Evolutionary conservation across 345 rosid species (phyloP), one percentile per base, ranked within the genome.

Genomic region (Reutealis trisperma): DNA sequence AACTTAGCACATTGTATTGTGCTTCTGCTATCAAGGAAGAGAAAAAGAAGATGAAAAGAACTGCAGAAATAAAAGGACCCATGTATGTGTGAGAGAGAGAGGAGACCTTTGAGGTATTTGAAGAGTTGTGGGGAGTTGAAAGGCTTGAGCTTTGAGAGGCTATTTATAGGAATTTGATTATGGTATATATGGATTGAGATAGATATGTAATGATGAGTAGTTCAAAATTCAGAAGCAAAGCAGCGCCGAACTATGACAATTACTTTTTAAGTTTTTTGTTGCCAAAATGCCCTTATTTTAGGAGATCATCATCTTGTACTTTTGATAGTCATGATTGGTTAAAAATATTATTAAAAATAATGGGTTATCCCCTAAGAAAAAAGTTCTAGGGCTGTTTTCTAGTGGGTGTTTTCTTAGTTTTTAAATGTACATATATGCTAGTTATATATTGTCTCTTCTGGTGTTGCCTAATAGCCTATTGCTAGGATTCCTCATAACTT

Each of bases 1-100:
- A 84, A 41, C 19, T 67, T 30, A 84, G 30, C 37, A 91, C 89
- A 66, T 89, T 87, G 83, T 71, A 81, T 69, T 24, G 30, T 1
- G 78, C 83, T 57, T 82, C 85, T 51, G 18, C 74, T 73, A 81
- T 32, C 59, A 6, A 75, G 21, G 72, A 7, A 15, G 15, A 13
- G 10, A 12, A 24, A 2, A 81, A 65, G 69, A 77, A 44, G 34
- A 73, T 57, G 77, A 76, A 69, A 32, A 76, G 11, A 16, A 51
- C 12, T 10, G 59, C 72, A 19, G 19, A 49, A 34, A 11, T 6
- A 32, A 21, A 34, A 34, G 49, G 44, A 27, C 22, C 49, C 45
- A 71, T 71, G 62, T 58, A 0, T 19, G 21, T 8, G 66, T 24
- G 30, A 25, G 32, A 61, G 41, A 63, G 47, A 65, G 22, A 2